These are phyloP conservation scores for Apiotrichum laibachii DNA, from an alignment of 1,284 basidiomycete species.

Conservation along the genomic window DNA sequence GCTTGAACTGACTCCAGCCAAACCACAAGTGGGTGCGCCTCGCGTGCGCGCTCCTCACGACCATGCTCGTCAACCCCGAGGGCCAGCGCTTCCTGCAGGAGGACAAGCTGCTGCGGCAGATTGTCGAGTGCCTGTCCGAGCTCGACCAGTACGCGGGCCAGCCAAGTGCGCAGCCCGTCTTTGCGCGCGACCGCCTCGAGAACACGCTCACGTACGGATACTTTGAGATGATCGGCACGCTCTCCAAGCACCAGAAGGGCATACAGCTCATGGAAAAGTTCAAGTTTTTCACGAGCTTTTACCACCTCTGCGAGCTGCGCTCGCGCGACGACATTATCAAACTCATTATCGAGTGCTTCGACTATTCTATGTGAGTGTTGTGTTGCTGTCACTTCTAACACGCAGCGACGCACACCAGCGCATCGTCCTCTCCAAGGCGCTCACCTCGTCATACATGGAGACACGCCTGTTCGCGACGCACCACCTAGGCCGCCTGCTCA, in stretches of 20 bases:
- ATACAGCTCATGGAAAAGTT: constrained; percentile 88
- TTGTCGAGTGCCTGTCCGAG: constrained; percentile 84
- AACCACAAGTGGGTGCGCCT: constrained; percentile 80
- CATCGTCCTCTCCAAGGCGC: constrained; percentile 84
- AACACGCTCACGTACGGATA: constrained; percentile 87
- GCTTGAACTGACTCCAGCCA: constrained; percentile 53
- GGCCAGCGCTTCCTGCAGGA: constrained; percentile 81
- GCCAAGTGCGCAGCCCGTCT: constrained; percentile 64
- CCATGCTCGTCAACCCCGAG: constrained; percentile 77
- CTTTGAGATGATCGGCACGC: constrained; percentile 89
- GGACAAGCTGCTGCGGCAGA: constrained; percentile 80
- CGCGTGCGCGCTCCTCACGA: constrained; percentile 76
- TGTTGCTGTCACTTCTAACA: constrained; percentile 2
- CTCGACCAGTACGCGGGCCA: constrained; percentile 66
- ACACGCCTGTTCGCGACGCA: constrained; percentile 84
- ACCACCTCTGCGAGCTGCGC: constrained; percentile 84
- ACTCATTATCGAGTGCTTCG: constrained; percentile 85
- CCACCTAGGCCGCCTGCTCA: constrained; percentile 71
- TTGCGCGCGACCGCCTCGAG: constrained; percentile 77
- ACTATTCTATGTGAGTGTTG: constrained; percentile 71
- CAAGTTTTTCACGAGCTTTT: constrained; percentile 91
- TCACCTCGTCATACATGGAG: constrained; percentile 87
- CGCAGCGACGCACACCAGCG: constrained; percentile 84
- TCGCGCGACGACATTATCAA: constrained; percentile 89
- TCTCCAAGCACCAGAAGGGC: constrained; percentile 84